Base-by-base conservation (phyloP, 1,284 basidiomycete species). In the Anthracocystis panici-leucophaei region DNA sequence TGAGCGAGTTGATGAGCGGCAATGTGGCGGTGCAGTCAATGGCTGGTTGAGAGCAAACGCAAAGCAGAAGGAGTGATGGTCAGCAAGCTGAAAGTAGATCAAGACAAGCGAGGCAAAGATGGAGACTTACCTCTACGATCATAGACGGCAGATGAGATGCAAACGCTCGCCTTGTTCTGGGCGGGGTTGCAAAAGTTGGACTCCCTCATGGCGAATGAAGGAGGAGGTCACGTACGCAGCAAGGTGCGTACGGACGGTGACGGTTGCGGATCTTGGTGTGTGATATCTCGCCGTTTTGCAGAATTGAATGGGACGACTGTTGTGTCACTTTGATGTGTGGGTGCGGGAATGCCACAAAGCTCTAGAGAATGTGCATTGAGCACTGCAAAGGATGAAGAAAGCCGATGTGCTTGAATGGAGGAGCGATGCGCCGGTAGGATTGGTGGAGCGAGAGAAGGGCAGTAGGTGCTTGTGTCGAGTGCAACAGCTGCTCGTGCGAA, bases 141-240 rank as follows among this genome's bases (percentile, higher is more conserved):
- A 85, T 99, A 99, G 8, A 98, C 89, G 86, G 95, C 92, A 16
- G 94, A 92, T 14, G 94, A 93, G 74, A 99, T 97, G 83, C 92
- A 94, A 57, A 97, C 93, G 84, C 92, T 94, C 16, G 96, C 96
- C 88, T 94, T 90, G 88, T 97, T 97, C 88, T 96, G 94, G 49
- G 91, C 90, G 29, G 95, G 94, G 87, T 96, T 96, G 61, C 92
- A 92, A 87, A 96, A 95, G 89, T 97, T 98, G 83, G 93, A 93
- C 86, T 99, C 95, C 82, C 96, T 90, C 96, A 99, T 98, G 35
- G 41, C 31, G 57, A n/a, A 31, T 35, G 40, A 27, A 46, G n/a
- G 40, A 40, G 54, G 31, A 44, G 57, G 61, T 62, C 70, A 61
- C 70, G 60, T 57, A 55, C 55, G 56, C 62, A 65, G 62, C 11